phyloP scores from a whole-genome alignment of 345 rosid genomes.

The Eucalyptus camaldulensis region DNA sequence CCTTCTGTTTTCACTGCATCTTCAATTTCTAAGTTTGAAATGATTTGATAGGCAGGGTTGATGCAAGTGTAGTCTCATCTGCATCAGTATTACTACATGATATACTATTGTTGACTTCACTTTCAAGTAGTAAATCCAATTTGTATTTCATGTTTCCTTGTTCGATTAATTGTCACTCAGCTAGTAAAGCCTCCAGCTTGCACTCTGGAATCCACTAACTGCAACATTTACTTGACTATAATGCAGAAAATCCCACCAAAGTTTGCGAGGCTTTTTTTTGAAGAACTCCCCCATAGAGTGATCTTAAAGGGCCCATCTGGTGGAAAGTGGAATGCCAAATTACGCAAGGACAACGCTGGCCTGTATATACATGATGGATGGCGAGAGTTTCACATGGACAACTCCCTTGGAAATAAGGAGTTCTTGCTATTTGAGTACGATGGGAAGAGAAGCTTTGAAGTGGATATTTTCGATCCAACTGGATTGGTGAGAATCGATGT shows the following conservation, averaged over 20 bases:
- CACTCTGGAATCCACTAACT: not conserved
- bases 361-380: not conserved
- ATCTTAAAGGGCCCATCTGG: not conserved
- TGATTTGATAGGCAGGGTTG: not conserved
- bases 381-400: not conserved
- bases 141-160: not conserved
- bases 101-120: not conserved
- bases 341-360: not conserved
- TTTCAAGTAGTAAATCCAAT: not conserved
- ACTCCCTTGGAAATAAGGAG: not conserved
- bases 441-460: not conserved
- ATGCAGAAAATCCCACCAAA: not conserved
- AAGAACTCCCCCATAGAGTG: not conserved
- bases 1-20: not conserved
- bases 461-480: not conserved
- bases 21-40: not conserved
- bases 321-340: not conserved
- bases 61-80: not conserved
- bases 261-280: not conserved
- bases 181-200: not conserved
- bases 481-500: not conserved
- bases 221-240: not conserved
- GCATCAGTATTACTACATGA: not conserved
- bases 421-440: not conserved
- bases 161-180: not conserved